Base-by-base conservation (phyloP, 352 stramenopile genomes). In the Phytophthora cactorum region DNA sequence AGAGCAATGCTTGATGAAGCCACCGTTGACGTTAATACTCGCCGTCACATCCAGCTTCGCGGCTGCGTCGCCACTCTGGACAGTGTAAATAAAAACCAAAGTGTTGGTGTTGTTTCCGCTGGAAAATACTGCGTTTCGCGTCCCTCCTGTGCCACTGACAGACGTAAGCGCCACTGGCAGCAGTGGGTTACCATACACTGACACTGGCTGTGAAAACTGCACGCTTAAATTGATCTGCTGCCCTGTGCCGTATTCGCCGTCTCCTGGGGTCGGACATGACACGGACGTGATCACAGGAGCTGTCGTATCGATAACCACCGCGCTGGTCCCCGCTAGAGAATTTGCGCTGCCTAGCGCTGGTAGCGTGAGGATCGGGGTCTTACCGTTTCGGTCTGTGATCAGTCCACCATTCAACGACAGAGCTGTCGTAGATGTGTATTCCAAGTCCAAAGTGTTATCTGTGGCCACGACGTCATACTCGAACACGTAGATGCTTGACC, bases 301-400 rank as follows among this genome's bases (percentile, higher is more conserved):
- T 4, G 84, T 90, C 12, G 87, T 92, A 44, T 95, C 77, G 44
- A 96, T 91, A 2, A 81, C 61, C 4, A 95, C 74, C 38, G 57
- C 71, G 41, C 79, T 91, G 8, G 74, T 85, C 27, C 76, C 77
- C 14, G 70, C 68, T 2, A 92, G 52, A 9, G 87, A 92, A 15
- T 63, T 64, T 7, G 70, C 36, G 9, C 70, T 83, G 5, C 62
- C 77, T 28, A 85, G 43, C 0, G 64, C 71, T 2, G 88, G 88
- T 0, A 96, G 55, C 0, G 73, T 84, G n/a, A 95, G 55, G 6
- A 63, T 57, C 4, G 87, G 81, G 10, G 66, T 77, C 1, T 83
- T 89, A 7, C 75, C 73, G 70, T 93, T 91, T 4, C 88, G 81
- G 64, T 96, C 87, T 10, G 74, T 55, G 51, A 96, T 93, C 12